Percentiles rank a stretch among this genome's conserved stretches.
Evolutionary conservation across 75 land plant genomes (phyloP).

Genomic region (Chamaecyparis obtusa): DNA sequence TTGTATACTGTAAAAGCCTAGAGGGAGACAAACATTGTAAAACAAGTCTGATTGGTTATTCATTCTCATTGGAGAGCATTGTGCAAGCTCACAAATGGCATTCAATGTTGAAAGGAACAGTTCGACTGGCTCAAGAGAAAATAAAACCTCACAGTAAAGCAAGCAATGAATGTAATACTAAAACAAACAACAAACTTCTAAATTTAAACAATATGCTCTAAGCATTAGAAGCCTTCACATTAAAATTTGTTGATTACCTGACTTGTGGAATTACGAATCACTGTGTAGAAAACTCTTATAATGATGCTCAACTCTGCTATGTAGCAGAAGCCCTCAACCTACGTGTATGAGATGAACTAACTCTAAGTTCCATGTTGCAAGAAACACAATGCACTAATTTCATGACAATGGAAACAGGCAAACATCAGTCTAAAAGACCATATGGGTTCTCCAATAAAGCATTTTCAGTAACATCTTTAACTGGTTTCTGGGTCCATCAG

Average conservation of each 20-base stretch:
- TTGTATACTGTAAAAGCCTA: background rate
- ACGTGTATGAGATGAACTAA: background rate
- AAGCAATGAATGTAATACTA: background rate
- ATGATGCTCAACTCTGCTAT: background rate
- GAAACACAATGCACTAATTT: background rate
- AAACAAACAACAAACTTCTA: background rate
- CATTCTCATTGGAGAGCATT: no score
- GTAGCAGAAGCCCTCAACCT: background rate
- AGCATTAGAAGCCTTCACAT: background rate
- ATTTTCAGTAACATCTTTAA: background rate
- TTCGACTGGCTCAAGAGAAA: background rate
- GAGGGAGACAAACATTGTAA: no score
- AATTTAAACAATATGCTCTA: background rate
- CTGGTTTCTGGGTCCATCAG: background rate
- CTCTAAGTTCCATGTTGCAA: background rate
- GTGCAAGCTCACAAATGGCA: background rate
- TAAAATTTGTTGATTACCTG: background rate
- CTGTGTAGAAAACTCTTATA: background rate
- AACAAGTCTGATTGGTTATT: no score
- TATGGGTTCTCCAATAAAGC: background rate
- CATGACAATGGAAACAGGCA: background rate
- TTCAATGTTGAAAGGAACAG: background rate
- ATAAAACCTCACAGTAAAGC: no score
- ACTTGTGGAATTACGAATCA: background rate
- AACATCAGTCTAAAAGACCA: background rate